Conservation (phyloP, 768 basidiomycete genomes). For the Agrocybe chaxingu region DNA sequence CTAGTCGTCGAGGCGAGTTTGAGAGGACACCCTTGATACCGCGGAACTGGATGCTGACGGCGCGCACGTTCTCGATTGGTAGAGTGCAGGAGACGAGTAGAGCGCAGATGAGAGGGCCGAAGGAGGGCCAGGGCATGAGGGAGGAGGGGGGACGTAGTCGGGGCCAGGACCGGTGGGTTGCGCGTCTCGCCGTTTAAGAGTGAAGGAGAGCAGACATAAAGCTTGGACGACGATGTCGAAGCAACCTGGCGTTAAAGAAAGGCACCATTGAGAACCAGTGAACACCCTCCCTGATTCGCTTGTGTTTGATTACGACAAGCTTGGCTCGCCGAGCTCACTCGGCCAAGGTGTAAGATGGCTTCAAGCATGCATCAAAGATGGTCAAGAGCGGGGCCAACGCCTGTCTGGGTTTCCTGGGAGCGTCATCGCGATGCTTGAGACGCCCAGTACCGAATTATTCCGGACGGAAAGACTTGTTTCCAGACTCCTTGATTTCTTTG, state of each 20-base stretch:
- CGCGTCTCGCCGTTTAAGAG: constrained; percentile 1
- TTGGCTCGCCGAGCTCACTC: constrained; percentile 13
- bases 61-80: background rate
- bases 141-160: background rate
- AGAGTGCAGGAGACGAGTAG: background rate
- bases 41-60: constrained; percentile 6
- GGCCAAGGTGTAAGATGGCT: constrained; percentile 2
- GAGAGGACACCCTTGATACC: background rate
- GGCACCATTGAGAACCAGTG: constrained; percentile 5
- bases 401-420: too few species aligned
- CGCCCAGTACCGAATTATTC: too few species aligned
- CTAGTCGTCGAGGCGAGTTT: background rate
- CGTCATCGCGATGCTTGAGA: too few species aligned
- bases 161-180: background rate
- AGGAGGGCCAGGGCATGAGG: constrained; percentile 4
- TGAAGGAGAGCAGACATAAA: constrained; percentile 3
- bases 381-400: background rate
- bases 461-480: too few species aligned
- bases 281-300: constrained; percentile 6
- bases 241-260: constrained; percentile 2
- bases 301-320: constrained; percentile 11
- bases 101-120: constrained; percentile 1
- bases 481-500: too few species aligned
- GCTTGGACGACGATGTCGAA: background rate
- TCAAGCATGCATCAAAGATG: background rate